Base-by-base conservation (phyloP, 2,329 filamentous ascomycete genomes). In the Fusarium oligoseptatum region DNA sequence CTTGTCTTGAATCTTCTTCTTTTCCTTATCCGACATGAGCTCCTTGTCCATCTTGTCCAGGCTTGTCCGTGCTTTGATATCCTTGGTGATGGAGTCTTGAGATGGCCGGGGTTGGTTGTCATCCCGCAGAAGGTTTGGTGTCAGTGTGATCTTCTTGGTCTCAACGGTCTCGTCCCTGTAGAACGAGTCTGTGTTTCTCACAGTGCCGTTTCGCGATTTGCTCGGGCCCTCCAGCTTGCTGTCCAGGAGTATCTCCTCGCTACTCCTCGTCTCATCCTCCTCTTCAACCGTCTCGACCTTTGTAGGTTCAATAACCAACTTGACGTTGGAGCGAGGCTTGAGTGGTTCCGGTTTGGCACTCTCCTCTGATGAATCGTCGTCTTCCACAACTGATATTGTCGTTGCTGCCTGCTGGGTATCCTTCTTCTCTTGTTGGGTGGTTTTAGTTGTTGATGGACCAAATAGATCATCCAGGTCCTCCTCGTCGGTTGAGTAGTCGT, bases 111-210 rank as follows among this genome's bases (percentile, higher is more conserved):
- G 69, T 45, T 87, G 84, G 74, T 87, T 88, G 76, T 98, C 95
- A 76, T 98, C 96, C 48, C 96, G 92, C 45, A 98, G 86, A 63
- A 99, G 85, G 77, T 97, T 97, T 2, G 97, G 97, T 4, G 97
- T 99, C 52, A 99, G 89, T 0, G 95, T 97, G 76, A 99, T 98
- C 85, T 98, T 98, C 83, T 97, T 95, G 3, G 97, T 98, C 83
- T 98, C 97, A 41, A 95, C 93, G 36, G 91, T 95, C 80, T 99
- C 96, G 80, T 98, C 97, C 83, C 95, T 97, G 87, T 98, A 98
- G 87, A 98, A 98, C 1, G 96, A 98, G 83, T 98, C 96, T 6
- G 95, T 96, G 81, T 97, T 97, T 73, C 96, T 91, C 52, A 98
- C 89, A 24, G 94, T 96, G 48, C 95, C 95, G 77, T 97, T 97